Evolutionary conservation across 768 basidiomycete genomes (phyloP), one percentile per base, ranked within the genome.

Genomic region (Podaxis sp.): DNA sequence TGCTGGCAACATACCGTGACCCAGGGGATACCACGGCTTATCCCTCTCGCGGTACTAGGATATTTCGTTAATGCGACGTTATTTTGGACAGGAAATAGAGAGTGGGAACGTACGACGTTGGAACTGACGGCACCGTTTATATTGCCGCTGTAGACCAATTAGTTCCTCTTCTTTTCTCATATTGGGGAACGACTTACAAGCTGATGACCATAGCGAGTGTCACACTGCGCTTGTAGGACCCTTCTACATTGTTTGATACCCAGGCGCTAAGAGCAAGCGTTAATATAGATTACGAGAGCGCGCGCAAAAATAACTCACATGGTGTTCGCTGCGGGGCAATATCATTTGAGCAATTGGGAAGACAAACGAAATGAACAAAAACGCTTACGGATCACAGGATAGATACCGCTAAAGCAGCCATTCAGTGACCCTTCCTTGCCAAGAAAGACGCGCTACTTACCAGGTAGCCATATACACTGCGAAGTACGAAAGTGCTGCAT

Each of bases 41-140:
- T 91, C 87, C 52, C 71, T 72, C 3, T 82, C 82, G 36, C 89
- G 88, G 69, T 92, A 91, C 80, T 87, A 56, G 36, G 8, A 65
- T 36, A 28, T 64, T 30, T 38, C 37, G 44, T 17, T 56, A 24
- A 56, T 30, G 60, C 38, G n/a, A 55, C 24, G 41, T 22, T 30
- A 44, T 49, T 44, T 33, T 49, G 38, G 26, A 48, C 12, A 33
- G 24, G 7, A 37, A 36, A 58, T 38, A n/a, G 24, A 7, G n/a
- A n/a, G 22, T 54, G 30, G 50, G n/a, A 37, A 81, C 87, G 66
- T 73, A 87, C 87, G 38, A 92, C 83, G 67, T 91, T 90, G 17
- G 88, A 89, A 69, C 84, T 86, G 46, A 92, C 84, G n/a, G 87
- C 88, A 20, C 89, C 89, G 68, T 90, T 89, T 56, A 90, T 75